Percentiles rank a stretch among this genome's conserved stretches.
Evolutionary conservation across 2,329 filamentous ascomycete species (phyloP).

Genomic region (Calonectria naviculata): DNA sequence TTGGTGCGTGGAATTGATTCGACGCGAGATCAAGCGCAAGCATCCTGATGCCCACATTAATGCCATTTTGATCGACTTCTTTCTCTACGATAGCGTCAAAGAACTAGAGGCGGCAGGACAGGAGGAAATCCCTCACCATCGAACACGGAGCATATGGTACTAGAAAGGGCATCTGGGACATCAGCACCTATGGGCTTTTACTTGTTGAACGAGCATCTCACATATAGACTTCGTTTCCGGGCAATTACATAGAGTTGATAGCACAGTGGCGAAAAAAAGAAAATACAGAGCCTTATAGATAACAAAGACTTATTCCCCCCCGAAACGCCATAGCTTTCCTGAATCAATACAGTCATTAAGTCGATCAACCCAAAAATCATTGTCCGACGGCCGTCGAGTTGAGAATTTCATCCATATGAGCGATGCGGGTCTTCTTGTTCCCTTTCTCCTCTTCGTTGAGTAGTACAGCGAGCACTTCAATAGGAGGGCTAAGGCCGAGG

Average conservation of each 20-base stretch:
- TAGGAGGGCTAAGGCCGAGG: conserved; percentile 86
- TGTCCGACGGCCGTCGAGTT: conserved; percentile 59
- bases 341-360: conserved; percentile 21
- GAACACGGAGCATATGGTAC: conserved; percentile 96
- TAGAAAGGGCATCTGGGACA: conserved; percentile 50
- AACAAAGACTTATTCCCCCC: conserved; percentile 18
- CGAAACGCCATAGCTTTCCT: conserved; percentile 35
- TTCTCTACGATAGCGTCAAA: conserved; percentile 95
- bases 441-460: conserved; percentile 74
- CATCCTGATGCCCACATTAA: conserved; percentile 82
- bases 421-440: conserved; percentile 67
- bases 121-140: conserved; percentile 78
- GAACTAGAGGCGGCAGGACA: conserved; percentile 74
- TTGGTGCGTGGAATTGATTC: conserved; percentile 93
- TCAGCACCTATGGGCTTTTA: conserved; percentile 13
- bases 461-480: conserved; percentile 90
- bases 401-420: conserved; percentile 79
- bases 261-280: conserved; percentile 25
- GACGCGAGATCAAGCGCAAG: conserved; percentile 78
- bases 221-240: conserved; percentile 31
- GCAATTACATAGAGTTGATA: conserved; percentile 22
- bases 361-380: conserved; percentile 30
- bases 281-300: conserved; percentile 31
- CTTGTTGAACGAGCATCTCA: conserved; percentile 18
- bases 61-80: conserved; percentile 96